Evolutionary conservation across 805 yeast species (phyloP).

Genomic region (Metschnikowia baotianmanensis): DNA sequence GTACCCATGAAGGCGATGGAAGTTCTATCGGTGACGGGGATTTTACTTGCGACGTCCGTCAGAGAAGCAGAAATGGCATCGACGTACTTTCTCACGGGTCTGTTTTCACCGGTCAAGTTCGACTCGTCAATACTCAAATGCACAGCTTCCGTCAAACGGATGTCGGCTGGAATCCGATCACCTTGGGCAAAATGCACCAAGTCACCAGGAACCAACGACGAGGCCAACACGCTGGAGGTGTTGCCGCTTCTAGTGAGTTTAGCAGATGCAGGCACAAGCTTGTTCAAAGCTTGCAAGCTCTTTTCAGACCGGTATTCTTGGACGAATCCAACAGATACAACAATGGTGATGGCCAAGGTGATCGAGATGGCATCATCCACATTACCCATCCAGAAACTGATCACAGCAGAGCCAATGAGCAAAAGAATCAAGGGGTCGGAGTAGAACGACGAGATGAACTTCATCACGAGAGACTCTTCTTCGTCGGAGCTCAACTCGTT

Average conservation of each 20-base stretch:
- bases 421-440: conserved; percentile 89
- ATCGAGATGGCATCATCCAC: conserved; percentile 94
- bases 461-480: conserved; percentile 66
- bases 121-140: conserved; percentile 89
- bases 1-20: conserved; percentile 97
- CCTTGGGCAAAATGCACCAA: conserved; percentile 87
- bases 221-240: conserved; percentile 79
- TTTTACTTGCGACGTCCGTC: conserved; percentile 25
- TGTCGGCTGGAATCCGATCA: conserved; percentile 95
- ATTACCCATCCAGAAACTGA: conserved; percentile 92
- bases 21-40: conserved; percentile 65
- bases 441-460: conserved; percentile 76
- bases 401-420: conserved; percentile 83
- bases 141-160: conserved; percentile 73
- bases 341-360: conserved; percentile 87
- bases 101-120: conserved; percentile 92
- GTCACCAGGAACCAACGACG: conserved; percentile 93
- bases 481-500: conserved; percentile 80
- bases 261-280: conserved; percentile 95
- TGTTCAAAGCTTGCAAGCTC: conserved; percentile 87
- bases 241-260: conserved; percentile 82
- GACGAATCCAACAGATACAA: conserved; percentile 94
- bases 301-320: conserved; percentile 96
- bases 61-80: conserved; percentile 36
- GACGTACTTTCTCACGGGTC: conserved; percentile 70